Percentiles rank a stretch among this genome's conserved stretches.
Evolutionary conservation across 2,329 filamentous ascomycete species (phyloP).

Genomic region (Ambrosiella beaveri): DNA sequence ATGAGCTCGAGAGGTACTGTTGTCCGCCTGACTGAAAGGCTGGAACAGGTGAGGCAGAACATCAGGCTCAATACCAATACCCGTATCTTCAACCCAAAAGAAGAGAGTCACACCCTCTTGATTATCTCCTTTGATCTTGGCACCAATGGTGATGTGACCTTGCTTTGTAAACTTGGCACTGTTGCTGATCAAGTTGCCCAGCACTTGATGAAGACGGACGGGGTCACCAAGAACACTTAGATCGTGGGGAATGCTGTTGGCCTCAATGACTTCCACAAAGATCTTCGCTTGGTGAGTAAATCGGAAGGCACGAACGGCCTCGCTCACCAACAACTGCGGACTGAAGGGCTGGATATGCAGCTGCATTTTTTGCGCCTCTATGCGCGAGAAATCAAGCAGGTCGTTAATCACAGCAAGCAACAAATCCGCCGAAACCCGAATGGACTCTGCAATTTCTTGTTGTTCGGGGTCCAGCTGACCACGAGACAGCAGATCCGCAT

Average conservation of each 20-base stretch:
- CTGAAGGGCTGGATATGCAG: conserved; percentile 56
- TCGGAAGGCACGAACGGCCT: conserved; percentile 47
- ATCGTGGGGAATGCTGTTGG: conserved; percentile 61
- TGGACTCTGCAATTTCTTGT: conserved; percentile 72
- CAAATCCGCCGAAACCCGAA: conserved; percentile 70
- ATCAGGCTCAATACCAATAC: conserved; percentile 74
- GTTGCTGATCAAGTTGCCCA: conserved; percentile 78
- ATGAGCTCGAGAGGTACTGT: conserved; percentile 76
- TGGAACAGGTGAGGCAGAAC: conserved; percentile 75
- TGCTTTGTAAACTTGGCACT: conserved; percentile 86
- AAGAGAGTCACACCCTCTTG: conserved; percentile 55
- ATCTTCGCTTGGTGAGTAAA: conserved; percentile 49
- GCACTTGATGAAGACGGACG: conserved; percentile 48
- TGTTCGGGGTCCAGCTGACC: conserved; percentile 60
- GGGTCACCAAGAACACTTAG: conserved; percentile 45
- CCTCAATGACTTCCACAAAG: conserved; percentile 45
- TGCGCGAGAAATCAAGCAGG: conserved; percentile 87
- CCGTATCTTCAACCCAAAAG: conserved; percentile 77
- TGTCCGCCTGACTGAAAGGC: conserved; percentile 84
- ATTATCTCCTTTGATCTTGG: conserved; percentile 54
- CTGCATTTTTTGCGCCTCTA: conserved; percentile 77
- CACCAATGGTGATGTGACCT: conserved; percentile 70
- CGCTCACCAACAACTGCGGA: conserved; percentile 47
- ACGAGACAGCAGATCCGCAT: conserved; percentile 67
- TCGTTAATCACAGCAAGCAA: conserved; percentile 89